Evolutionary conservation across 768 basidiomycete genomes (phyloP), one percentile per base, ranked within the genome.

Genomic region (Ephemerocybe angulata): DNA sequence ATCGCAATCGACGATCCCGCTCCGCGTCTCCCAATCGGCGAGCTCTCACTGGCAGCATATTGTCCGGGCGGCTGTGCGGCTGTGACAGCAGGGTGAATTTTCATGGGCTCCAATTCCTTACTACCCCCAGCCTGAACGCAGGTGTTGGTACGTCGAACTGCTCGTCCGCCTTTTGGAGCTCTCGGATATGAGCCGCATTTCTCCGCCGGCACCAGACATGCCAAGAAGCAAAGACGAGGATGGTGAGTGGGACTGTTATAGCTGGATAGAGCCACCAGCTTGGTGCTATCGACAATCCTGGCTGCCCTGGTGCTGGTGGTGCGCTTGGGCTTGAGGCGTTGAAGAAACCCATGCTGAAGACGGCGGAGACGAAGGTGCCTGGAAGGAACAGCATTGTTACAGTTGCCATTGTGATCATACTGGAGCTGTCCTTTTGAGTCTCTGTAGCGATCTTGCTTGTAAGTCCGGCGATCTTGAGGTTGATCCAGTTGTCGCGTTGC

Each of bases 341-440:
- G 47, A 64, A 66, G 53, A 66, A 66, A 3, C 63, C 60, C 65
- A 63, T 66, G 49, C 65, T 63, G 51, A 66, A 64, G 17, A 66
- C 24, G 1, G 60, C 62, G 3, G 60, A 66, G 8, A 66, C 60
- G 49, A 66, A 66, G n/a, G 65, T 62, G 6, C 63, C 64, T 11
- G 65, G 65, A 22, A 66, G 60, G 49, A 66, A 66, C 27, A 66
- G 54, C 65, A 66, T 66, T 4, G 63, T 64, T 6, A 66, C 63
- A 22, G 63, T 60, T 27, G 65, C 60, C 57, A 66, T 66, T 17
- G 63, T 62, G 38, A 64, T 64, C 65, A 66, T 66, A 6, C 63
- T 60, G 2, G 65, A 66, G 44, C 63, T 66, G 40, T 66, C 65
- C 29, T 58, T 59, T 35, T 64, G 62, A 0, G 65, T 60, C 12